These are phyloP conservation scores for Lizanozyma gosingica DNA, from an alignment of 1,139 yeast genomes.

Conservation along the genomic window DNA sequence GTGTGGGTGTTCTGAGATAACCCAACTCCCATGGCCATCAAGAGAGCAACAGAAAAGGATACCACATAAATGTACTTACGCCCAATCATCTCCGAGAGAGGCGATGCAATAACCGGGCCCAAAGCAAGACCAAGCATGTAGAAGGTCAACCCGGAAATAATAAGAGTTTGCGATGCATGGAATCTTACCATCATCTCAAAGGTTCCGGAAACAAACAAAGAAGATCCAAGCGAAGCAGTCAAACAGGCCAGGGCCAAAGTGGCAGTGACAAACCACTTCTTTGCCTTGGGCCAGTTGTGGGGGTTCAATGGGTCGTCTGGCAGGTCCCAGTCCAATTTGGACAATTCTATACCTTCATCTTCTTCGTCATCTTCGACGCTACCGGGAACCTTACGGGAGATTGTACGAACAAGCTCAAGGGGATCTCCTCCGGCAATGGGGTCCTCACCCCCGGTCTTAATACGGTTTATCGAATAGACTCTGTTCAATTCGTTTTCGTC, in stretches of 20 bases:
- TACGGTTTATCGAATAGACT: constrained; percentile 10
- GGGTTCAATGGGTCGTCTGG: constrained; percentile 56
- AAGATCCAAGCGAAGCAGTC: constrained; percentile 64
- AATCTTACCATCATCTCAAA: constrained; percentile 40
- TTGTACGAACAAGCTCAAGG: constrained; percentile 1
- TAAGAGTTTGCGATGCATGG: constrained; percentile 48
- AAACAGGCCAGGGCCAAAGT: constrained; percentile 56
- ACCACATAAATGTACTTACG: constrained; percentile 53
- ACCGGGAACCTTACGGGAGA: constrained; percentile 2
- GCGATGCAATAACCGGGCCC: constrained; percentile 73
- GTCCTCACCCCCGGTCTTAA: constrained; percentile 5
- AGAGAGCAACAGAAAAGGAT: constrained; percentile 60
- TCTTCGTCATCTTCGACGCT: constrained; percentile 7
- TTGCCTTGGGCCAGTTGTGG: constrained; percentile 53
- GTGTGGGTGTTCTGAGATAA: constrained; percentile 47
- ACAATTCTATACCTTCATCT: constrained; percentile 23
- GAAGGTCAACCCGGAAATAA: constrained; percentile 59
- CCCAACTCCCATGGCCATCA: constrained; percentile 72
- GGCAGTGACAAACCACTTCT: constrained; percentile 57
- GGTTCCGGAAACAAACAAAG: constrained; percentile 56
- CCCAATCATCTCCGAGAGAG: constrained; percentile 68
- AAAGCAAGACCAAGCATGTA: constrained; percentile 63
- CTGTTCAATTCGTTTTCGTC: constrained; percentile 16
- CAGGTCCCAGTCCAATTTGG: constrained; percentile 51
- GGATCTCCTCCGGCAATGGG: constrained; percentile 4